Evolutionary conservation across 345 rosid genomes (phyloP).

Genomic region (Eutrema yunnanense): DNA sequence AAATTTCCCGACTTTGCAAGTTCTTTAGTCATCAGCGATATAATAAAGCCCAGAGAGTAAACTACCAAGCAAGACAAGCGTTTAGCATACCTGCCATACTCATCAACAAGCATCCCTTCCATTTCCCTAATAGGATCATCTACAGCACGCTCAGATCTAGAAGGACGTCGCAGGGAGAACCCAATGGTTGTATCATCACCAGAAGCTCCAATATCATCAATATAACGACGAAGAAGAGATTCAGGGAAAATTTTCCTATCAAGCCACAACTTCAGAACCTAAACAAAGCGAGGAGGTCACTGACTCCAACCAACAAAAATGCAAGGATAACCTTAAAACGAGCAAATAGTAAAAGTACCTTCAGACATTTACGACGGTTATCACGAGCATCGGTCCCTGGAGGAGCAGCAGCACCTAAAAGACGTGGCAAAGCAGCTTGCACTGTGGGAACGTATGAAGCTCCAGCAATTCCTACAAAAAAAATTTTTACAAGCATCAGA

Average conservation of each 20-base stretch:
- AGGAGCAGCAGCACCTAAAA: constrained; percentile 95
- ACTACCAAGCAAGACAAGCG: background rate
- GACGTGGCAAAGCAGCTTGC: constrained; percentile 94
- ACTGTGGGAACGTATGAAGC: constrained; percentile 86
- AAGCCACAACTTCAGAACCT: constrained; percentile 87
- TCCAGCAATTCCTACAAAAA: constrained; percentile 73
- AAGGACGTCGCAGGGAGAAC: constrained; percentile 68
- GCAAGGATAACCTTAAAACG: background rate
- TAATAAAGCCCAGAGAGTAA: background rate
- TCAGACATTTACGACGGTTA: constrained; percentile 95
- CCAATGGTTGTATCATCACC: constrained; percentile 63
- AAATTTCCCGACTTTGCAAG: constrained; percentile 13
- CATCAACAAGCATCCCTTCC: constrained; percentile 99
- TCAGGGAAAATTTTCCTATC: constrained; percentile 89
- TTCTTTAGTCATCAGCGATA: constrained; percentile 3
- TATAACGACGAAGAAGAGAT: constrained; percentile 59
- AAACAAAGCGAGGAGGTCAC: constrained; percentile 33
- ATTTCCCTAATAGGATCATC: constrained; percentile 98
- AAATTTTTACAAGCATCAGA: constrained; percentile 3
- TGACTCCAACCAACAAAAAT: constrained; percentile 12
- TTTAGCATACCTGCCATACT: constrained; percentile 84
- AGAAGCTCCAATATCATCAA: constrained; percentile 84
- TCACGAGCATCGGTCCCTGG: constrained; percentile 80
- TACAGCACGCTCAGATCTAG: constrained; percentile 91
- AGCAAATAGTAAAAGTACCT: constrained; percentile 43